These are phyloP conservation scores for Aspergillus unguis DNA, from an alignment of 2,329 filamentous ascomycete species.

Conservation along the genomic window DNA sequence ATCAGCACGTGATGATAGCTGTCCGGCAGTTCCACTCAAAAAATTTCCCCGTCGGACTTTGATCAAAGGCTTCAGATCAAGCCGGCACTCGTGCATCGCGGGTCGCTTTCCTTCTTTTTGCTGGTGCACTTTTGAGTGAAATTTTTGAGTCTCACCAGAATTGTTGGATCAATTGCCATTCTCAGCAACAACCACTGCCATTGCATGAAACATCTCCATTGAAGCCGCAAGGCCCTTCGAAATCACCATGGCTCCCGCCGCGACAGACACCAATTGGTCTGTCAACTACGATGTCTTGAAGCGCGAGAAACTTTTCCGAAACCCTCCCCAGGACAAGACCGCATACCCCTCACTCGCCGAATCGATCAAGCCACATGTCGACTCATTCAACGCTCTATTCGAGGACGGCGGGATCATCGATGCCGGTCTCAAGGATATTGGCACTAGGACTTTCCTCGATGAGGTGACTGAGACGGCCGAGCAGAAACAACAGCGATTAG, in stretches of 20 bases:
- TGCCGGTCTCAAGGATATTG: constrained; percentile 81
- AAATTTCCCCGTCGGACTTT: constrained; percentile 36
- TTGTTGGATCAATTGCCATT: too few species aligned
- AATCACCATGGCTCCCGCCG: constrained; percentile 51
- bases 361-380: constrained; percentile 87
- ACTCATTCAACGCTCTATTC: constrained; percentile 93
- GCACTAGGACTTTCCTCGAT: constrained; percentile 81
- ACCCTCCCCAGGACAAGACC: constrained; percentile 80
- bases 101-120: constrained; percentile 20
- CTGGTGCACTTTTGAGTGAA: background rate
- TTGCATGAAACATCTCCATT: constrained; percentile 11
- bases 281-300: constrained; percentile 81
- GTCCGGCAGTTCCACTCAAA: constrained; percentile 34
- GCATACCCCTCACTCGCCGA: constrained; percentile 83
- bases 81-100: constrained; percentile 21
- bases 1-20: constrained; percentile 44
- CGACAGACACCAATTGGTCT: constrained; percentile 71
- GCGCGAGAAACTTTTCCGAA: constrained; percentile 81
- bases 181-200: background rate
- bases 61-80: constrained; percentile 20
- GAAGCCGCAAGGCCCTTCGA: constrained; percentile 2
- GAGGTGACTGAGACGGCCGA: constrained; percentile 55
- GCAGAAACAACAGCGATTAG: constrained; percentile 41
- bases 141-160: background rate
- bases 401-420: constrained; percentile 68